Evolutionary conservation across 208 protist genomes (phyloP).

Genomic region (Porcisia deanei): DNA sequence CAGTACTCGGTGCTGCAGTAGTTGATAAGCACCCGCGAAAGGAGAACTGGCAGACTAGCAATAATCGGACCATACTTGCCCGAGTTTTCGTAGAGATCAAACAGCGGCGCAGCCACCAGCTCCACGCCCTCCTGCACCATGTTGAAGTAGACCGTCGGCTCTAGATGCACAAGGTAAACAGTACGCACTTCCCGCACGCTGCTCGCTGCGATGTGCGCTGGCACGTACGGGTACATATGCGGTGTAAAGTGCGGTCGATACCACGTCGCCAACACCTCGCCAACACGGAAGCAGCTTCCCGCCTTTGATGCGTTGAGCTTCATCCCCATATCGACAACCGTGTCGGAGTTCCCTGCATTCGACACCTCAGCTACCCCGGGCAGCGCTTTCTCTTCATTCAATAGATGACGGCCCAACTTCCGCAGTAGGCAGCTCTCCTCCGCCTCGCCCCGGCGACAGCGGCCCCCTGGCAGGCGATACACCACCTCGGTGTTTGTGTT

Average conservation of each 20-base stretch:
- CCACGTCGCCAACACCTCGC: conserved; percentile 79
- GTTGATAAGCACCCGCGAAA: conserved; percentile 87
- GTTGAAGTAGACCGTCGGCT: conserved; percentile 71
- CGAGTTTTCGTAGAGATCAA: conserved; percentile 92
- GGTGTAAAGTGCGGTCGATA: conserved; percentile 85
- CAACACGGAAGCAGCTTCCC: conserved; percentile 61
- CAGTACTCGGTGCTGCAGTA: conserved; percentile 73
- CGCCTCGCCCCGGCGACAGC: conserved; percentile 68
- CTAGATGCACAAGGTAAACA: conserved; percentile 85
- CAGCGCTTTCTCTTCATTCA: conserved; percentile 60
- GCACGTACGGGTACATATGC: conserved; percentile 94
- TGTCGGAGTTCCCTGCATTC: conserved; percentile 28
- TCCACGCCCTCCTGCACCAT: conserved; percentile 65
- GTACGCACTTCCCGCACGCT: conserved; percentile 84
- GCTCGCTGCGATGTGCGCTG: conserved; percentile 77
- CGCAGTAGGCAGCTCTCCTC: conserved; percentile 75
- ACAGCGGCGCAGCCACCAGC: conserved; percentile 89
- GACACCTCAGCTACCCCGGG: neutral
- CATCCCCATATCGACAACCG: conserved; percentile 48
- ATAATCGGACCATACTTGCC: conserved; percentile 85
- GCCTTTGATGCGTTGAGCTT: conserved; percentile 37
- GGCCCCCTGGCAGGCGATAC: conserved; percentile 77
- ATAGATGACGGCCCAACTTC: conserved; percentile 70
- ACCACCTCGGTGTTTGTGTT: conserved; percentile 42
- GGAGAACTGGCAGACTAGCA: conserved; percentile 69